A percentile compares a stretch with the other conserved stretches of the same genome.
Conservation (phyloP, 1,284 basidiomycete genomes). For the Boletellus deceptivus region DNA sequence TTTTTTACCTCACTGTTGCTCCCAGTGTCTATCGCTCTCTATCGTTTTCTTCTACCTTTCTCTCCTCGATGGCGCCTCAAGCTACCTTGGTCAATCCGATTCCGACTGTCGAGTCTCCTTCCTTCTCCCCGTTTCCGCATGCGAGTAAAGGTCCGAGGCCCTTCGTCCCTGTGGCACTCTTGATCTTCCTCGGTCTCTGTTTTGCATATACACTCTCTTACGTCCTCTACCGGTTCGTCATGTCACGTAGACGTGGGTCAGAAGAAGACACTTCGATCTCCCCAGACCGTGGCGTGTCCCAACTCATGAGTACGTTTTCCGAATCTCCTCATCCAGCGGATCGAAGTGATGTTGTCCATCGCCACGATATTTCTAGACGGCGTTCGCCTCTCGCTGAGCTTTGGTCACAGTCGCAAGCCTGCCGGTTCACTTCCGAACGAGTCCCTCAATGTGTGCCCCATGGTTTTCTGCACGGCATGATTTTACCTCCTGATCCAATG, state of each 20-base stretch:
- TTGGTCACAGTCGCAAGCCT: conserved; percentile 10
- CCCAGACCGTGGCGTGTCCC: conserved; percentile 26
- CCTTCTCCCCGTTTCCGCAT: conserved; percentile 1
- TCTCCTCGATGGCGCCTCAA: conserved; percentile 28
- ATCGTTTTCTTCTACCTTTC: conserved; percentile 3
- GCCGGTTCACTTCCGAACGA: not conserved
- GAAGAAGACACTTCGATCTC: conserved; percentile 13
- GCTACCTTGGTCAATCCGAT: conserved; percentile 1
- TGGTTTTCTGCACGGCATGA: not conserved
- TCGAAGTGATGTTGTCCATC: not conserved
- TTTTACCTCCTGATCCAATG: not conserved
- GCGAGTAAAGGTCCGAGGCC: not conserved
- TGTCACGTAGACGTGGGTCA: conserved; percentile 14
- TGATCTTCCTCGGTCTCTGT: conserved; percentile 26
- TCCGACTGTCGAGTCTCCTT: conserved; percentile 2
- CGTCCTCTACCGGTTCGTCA: conserved; percentile 28
- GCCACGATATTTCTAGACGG: conserved; percentile 16
- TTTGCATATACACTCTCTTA: conserved; percentile 29
- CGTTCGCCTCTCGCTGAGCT: conserved; percentile 25
- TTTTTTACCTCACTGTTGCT: conserved; percentile 14
- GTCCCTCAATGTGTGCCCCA: conserved; percentile 14
- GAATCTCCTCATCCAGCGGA: not conserved
- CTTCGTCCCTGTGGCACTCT: conserved; percentile 19
- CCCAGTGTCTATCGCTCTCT: conserved; percentile 9
- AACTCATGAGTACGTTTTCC: conserved; percentile 29